Conservation (phyloP, 768 basidiomycete genomes). For the Boletus barrowsii region DNA sequence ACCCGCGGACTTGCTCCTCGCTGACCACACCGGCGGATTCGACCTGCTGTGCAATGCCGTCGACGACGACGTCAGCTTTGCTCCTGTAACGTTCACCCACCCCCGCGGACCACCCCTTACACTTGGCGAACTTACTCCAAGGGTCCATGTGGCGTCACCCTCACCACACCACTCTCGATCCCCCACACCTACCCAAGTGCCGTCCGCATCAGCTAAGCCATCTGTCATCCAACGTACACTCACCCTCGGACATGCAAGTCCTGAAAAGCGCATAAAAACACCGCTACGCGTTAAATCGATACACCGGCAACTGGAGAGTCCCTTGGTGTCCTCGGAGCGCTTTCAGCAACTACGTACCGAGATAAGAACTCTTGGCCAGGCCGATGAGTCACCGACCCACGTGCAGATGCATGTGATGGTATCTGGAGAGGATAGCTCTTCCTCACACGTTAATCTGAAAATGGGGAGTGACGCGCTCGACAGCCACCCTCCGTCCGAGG, state of each 20-base stretch:
- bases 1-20: slow-evolving; percentile 35
- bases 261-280: slow-evolving; percentile 11
- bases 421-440: not conserved
- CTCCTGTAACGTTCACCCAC: slow-evolving; percentile 29
- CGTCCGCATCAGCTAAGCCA: slow-evolving; percentile 16
- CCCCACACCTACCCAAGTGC: slow-evolving; percentile 3
- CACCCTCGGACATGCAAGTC: slow-evolving; percentile 14
- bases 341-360: slow-evolving; percentile 17
- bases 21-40: slow-evolving; percentile 39
- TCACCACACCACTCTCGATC: slow-evolving; percentile 7
- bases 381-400: slow-evolving; percentile 5
- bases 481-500: not conserved
- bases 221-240: slow-evolving; percentile 4
- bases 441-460: not conserved
- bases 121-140: slow-evolving; percentile 42
- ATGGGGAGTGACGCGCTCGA: not conserved
- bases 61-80: slow-evolving; percentile 36
- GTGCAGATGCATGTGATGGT: not conserved
- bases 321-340: slow-evolving; percentile 29
- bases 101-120: slow-evolving; percentile 34
- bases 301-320: not conserved
- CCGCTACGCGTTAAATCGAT: slow-evolving; percentile 1
- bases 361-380: slow-evolving; percentile 15
- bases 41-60: slow-evolving; percentile 36
- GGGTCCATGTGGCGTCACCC: slow-evolving; percentile 17